Conservation (phyloP, 352 stramenopile species). For the Hyaloperonospora brassicae region DNA sequence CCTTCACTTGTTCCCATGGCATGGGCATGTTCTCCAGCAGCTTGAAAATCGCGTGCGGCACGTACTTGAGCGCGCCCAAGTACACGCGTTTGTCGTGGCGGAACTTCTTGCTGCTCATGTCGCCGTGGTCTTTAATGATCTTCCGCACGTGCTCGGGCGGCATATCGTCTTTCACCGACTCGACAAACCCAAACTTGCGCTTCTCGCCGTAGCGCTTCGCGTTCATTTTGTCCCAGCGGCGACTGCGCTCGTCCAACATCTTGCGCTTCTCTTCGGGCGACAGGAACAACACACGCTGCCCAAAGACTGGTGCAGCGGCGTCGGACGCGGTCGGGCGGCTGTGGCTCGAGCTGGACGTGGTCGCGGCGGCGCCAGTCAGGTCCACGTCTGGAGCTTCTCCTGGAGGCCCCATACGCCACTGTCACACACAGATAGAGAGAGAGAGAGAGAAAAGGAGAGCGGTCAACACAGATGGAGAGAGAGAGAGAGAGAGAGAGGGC, state of each 20-base stretch:
- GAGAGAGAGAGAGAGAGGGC: too few relatives aligned
- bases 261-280: constrained; percentile 47
- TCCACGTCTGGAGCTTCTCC: constrained; percentile 19
- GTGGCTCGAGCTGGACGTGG: constrained; percentile 1
- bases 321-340: constrained; percentile 17
- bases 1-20: constrained; percentile 99
- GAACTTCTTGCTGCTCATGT: constrained; percentile 99
- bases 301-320: background rate
- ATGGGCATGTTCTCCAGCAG: constrained; percentile 99
- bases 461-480: too few relatives aligned
- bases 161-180: constrained; percentile 89
- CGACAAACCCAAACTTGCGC: constrained; percentile 90
- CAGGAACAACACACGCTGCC: constrained; percentile 12
- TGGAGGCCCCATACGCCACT: constrained; percentile 16
- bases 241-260: constrained; percentile 73
- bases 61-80: constrained; percentile 99
- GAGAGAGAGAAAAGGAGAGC: too few relatives aligned
- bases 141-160: constrained; percentile 97
- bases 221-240: constrained; percentile 86
- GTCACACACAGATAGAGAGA: too few relatives aligned
- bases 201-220: constrained; percentile 92
- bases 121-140: constrained; percentile 98
- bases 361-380: constrained; percentile 15
- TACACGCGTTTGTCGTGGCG: constrained; percentile 98
- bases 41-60: constrained; percentile 99